phyloP scores from a whole-genome alignment of 768 basidiomycete genomes.

The Lentinula detonsa region DNA sequence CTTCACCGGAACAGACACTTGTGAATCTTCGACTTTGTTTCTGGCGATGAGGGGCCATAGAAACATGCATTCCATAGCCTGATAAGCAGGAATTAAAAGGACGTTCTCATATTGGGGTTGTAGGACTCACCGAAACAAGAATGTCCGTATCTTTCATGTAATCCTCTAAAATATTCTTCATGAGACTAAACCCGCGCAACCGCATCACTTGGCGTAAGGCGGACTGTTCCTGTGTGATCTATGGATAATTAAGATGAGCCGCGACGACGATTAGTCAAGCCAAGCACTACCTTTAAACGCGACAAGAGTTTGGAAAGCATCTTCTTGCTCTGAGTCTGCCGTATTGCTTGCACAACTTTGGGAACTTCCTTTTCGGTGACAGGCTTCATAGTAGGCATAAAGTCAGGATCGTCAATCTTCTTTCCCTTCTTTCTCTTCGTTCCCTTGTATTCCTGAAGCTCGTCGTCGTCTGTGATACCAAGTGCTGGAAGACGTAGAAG shows the following conservation, averaged over 20 bases:
- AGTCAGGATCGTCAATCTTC: slow-evolving; percentile 90
- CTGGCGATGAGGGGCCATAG: slow-evolving; percentile 79
- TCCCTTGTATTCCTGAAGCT: slow-evolving; percentile 78
- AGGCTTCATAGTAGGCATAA: slow-evolving; percentile 72
- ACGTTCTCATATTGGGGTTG: not conserved
- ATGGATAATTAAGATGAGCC: slow-evolving; percentile 2
- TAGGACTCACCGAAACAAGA: slow-evolving; percentile 53
- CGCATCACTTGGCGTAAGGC: slow-evolving; percentile 84
- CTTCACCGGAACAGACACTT: slow-evolving; percentile 59
- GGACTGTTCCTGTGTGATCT: slow-evolving; percentile 83
- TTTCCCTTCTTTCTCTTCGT: slow-evolving; percentile 83
- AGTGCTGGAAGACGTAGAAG: slow-evolving; percentile 50
- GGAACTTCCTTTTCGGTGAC: slow-evolving; percentile 77
- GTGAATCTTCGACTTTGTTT: slow-evolving; percentile 86
- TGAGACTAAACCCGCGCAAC: slow-evolving; percentile 86
- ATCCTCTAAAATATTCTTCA: slow-evolving; percentile 85
- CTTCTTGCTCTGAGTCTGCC: slow-evolving; percentile 79
- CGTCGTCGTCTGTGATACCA: slow-evolving; percentile 90
- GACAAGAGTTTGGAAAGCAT: slow-evolving; percentile 79
- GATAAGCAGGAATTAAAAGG: not conserved
- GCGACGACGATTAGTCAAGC: not conserved
- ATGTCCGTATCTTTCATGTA: slow-evolving; percentile 65
- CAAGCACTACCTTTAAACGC: slow-evolving; percentile 65
- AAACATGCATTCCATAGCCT: slow-evolving; percentile 64
- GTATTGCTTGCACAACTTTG: slow-evolving; percentile 86